Conservation (phyloP, 1,284 basidiomycete genomes). For the Exobasidium cylindrosporum region DNA sequence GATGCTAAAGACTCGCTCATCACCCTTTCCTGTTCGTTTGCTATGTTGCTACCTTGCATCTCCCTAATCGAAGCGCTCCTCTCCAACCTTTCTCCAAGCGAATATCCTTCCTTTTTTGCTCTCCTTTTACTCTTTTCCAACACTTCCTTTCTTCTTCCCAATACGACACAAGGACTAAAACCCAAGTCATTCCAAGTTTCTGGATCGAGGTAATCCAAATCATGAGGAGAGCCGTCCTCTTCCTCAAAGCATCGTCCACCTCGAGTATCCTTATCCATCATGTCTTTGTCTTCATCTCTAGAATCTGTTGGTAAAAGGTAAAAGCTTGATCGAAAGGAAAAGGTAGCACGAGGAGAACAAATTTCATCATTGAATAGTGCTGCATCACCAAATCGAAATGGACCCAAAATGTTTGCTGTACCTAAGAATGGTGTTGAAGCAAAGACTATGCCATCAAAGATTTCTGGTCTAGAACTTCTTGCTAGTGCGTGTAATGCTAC, state of each 20-base stretch:
- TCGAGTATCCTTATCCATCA: background rate
- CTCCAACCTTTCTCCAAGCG: background rate
- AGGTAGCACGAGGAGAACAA: slow-evolving; percentile 48
- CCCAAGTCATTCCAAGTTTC: slow-evolving; percentile 33
- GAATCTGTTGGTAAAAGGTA: slow-evolving; percentile 47
- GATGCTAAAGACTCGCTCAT: background rate
- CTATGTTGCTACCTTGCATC: background rate
- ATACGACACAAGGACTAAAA: slow-evolving; percentile 28
- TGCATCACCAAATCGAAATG: slow-evolving; percentile 51
- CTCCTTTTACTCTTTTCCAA: background rate
- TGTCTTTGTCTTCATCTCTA: background rate
- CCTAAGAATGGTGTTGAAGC: slow-evolving; percentile 52
- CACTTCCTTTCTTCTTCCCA: slow-evolving; percentile 2
- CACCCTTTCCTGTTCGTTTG: slow-evolving; percentile 2
- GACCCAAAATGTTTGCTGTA: slow-evolving; percentile 54
- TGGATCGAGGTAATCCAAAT: slow-evolving; percentile 36
- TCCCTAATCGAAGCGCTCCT: background rate
- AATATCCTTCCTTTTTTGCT: background rate
- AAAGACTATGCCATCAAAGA: slow-evolving; percentile 52
- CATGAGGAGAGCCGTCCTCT: slow-evolving; percentile 22
- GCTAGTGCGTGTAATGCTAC: slow-evolving; percentile 53
- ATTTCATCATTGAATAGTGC: slow-evolving; percentile 47
- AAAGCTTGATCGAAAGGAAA: slow-evolving; percentile 51
- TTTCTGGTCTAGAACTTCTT: slow-evolving; percentile 37
- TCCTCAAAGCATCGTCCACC: slow-evolving; percentile 30